Evolutionary conservation across 2,329 filamentous ascomycete genomes (phyloP), one percentile per base, ranked within the genome.

Genomic region (Cytospora piceicola): DNA sequence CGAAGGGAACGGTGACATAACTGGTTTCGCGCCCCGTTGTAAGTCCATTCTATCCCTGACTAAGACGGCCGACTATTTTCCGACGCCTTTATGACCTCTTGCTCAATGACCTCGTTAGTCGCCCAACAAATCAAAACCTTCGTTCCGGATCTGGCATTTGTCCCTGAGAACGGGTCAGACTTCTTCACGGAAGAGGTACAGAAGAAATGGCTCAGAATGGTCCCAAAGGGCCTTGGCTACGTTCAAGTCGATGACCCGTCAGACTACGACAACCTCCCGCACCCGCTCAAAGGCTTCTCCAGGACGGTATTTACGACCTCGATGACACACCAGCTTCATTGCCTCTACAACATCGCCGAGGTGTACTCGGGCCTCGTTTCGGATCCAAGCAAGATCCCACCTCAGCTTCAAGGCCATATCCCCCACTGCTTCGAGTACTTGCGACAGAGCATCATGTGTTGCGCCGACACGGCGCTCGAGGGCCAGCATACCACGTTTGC

Each of bases 281-380:
- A 71, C 7, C 74, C 71, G 20, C 70, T 81, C 9, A 54, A 73
- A 20, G 60, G 69, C 22, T 79, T 73, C 64, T 69, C 72, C 3
- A 69, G 73, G 20, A 72, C 75, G 49, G 78, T 76, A 52, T 80
- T 77, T 69, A 80, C 79, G 1, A 79, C 79, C 0, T 77, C 76
- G 2, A 75, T 80, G 68, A 81, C 79, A 4, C 79, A 81, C 65
- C 79, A 81, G 69, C 73, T 81, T 2, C 78, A 81, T 69, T 81
- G 79, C 67, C 72, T 81, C 39, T 74, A 77, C 68, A 72, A 77
- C 39, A 79, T 82, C 54, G 73, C 76, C 20, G 71, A 75, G 57
- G 74, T 74, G 20, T 78, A 78, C 65, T 75, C 77, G 3, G 75
- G 66, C 20, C 68, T 72, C n/a, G 71, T 71, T 34, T 74, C 70